Conservation (phyloP, 2,329 filamentous ascomycete genomes). For the Cordyceps tenuipes region DNA sequence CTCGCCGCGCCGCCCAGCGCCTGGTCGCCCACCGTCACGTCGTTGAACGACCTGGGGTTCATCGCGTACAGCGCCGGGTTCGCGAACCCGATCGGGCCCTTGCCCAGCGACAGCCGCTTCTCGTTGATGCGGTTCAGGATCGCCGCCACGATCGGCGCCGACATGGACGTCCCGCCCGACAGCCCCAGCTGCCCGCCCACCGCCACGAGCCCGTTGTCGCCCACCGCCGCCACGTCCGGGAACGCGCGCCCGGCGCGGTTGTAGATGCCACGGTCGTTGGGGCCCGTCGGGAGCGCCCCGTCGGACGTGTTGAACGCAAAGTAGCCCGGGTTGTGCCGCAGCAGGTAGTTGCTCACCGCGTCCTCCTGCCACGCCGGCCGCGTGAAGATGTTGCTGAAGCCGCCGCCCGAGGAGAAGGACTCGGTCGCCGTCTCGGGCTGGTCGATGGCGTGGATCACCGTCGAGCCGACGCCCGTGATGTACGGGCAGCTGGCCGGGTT, state of each 20-base stretch:
- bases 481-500: slow-evolving; percentile 31
- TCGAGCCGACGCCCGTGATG: slow-evolving; percentile 42
- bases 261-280: slow-evolving; percentile 27
- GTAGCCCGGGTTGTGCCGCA: slow-evolving; percentile 13
- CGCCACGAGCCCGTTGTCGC: slow-evolving; percentile 34
- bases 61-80: slow-evolving; percentile 23
- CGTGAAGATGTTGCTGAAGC: slow-evolving; percentile 40
- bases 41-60: slow-evolving; percentile 13
- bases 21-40: slow-evolving; percentile 20
- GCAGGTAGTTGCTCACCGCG: slow-evolving; percentile 31
- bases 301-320: slow-evolving; percentile 26
- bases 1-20: neutral
- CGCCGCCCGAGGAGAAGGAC: slow-evolving; percentile 37
- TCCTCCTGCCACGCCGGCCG: slow-evolving; percentile 37
- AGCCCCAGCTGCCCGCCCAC: slow-evolving; percentile 34
- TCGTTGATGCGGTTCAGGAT: slow-evolving; percentile 25
- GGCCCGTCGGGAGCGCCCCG: slow-evolving; percentile 25
- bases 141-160: slow-evolving; percentile 15
- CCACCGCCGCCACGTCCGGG: slow-evolving; percentile 38
- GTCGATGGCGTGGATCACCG: slow-evolving; percentile 32
- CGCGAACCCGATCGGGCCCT: slow-evolving; percentile 29
- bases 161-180: slow-evolving; percentile 39
- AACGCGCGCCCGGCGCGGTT: slow-evolving; percentile 30
- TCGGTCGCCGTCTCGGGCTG: slow-evolving; percentile 38
- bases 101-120: slow-evolving; percentile 24